Evolutionary conservation across 2,329 filamentous ascomycete species (phyloP).

Genomic region (Aureobasidium sp.): DNA sequence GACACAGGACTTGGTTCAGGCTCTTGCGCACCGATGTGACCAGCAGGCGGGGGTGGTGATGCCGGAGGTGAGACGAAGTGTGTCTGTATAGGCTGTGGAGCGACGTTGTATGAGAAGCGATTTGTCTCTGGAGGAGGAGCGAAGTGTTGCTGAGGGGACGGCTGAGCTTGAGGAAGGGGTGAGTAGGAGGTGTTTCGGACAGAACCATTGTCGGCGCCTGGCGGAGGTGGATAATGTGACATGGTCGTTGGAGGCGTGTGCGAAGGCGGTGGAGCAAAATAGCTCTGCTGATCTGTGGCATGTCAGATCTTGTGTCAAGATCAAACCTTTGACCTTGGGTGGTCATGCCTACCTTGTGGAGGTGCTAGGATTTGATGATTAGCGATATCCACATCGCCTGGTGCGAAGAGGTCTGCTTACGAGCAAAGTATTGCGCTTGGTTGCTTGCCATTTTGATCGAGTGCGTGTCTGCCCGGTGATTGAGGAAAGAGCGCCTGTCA

Average conservation of each 20-base stretch:
- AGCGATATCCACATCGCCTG: background rate
- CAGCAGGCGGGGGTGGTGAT: slow-evolving; percentile 11
- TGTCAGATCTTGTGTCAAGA: background rate
- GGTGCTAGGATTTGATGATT: background rate
- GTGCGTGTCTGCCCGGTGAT: background rate
- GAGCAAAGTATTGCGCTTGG: slow-evolving; percentile 28
- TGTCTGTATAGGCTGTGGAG: background rate
- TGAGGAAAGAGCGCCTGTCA: background rate
- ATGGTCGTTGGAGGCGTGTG: background rate
- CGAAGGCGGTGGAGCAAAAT: slow-evolving; percentile 15
- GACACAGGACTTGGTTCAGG: slow-evolving; percentile 13
- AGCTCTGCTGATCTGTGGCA: slow-evolving; percentile 11
- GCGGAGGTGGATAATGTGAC: slow-evolving; percentile 11
- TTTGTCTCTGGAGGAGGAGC: slow-evolving; percentile 1
- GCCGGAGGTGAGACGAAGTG: slow-evolving; percentile 13
- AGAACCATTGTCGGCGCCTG: background rate
- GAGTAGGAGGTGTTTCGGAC: background rate
- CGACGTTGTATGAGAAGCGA: background rate
- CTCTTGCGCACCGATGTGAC: background rate
- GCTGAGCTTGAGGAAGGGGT: slow-evolving; percentile 13
- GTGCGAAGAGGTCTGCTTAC: slow-evolving; percentile 20
- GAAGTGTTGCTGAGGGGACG: slow-evolving; percentile 17
- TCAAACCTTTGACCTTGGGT: background rate
- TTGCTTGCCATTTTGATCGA: slow-evolving; percentile 13
- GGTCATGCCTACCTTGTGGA: background rate